Conservation (phyloP, 2,329 filamentous ascomycete species). For the Beauveria asiatica region DNA sequence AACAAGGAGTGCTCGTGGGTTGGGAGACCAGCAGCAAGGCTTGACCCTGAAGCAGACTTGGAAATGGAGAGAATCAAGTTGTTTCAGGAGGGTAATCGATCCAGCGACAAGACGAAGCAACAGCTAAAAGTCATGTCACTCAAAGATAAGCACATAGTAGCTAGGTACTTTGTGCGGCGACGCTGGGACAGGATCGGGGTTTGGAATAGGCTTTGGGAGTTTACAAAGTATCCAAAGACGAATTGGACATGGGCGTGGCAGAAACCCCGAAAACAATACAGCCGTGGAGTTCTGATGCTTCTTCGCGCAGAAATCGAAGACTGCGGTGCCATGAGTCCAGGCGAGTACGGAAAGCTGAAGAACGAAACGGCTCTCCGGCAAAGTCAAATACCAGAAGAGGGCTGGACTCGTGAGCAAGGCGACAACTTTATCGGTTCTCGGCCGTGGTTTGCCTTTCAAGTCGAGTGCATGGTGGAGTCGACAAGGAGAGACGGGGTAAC, state of each 20-base stretch:
- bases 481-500: background rate
- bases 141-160: background rate
- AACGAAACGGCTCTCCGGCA: background rate
- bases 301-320: background rate
- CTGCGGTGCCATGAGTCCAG: background rate
- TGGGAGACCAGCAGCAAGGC: background rate
- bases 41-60: background rate
- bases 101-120: background rate
- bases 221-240: background rate
- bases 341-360: background rate
- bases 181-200: background rate
- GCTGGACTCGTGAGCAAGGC: background rate
- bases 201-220: background rate
- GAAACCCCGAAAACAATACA: background rate
- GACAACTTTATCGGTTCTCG: background rate
- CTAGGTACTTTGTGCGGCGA: background rate
- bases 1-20: background rate
- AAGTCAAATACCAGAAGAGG: background rate
- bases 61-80: background rate
- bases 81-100: background rate
- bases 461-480: background rate
- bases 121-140: background rate
- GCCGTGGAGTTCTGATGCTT: background rate
- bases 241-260: conserved; percentile 2
- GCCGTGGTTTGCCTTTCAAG: conserved; percentile 2